Base-by-base conservation (phyloP, 441 rosid genomes). In the Gossypium aridum region DNA sequence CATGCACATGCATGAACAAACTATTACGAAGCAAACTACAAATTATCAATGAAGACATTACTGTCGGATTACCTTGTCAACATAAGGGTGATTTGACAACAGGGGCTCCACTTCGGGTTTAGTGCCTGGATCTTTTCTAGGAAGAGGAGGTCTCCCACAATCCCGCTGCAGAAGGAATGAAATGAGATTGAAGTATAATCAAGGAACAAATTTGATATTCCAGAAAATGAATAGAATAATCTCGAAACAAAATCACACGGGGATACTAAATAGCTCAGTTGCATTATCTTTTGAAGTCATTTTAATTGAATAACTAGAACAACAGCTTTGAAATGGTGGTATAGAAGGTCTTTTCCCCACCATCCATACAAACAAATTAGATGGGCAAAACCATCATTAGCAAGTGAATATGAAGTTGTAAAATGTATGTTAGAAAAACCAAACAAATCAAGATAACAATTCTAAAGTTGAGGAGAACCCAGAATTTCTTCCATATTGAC, bases 101-200 rank as follows among this genome's bases (percentile, higher is more conserved):
- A 96, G 85, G 55, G 96, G 83, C 80, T 92, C 97, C 56, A 91
- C 93, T 83, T 91, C 97, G 20, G 97, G 96, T 78, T 90, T 91
- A 31, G 79, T 76, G 77, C 83, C 97, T 70, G 87, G 90, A 75
- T 91, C 90, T 78, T 86, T 89, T 77, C 91, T 88, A 61, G 99
- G 99, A 80, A 87, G 78, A 68, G 97, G 99, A 71, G 97, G 94
- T 81, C 99, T 87, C 79, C 97, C 89, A 84, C 91, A 85, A 78
- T 92, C 97, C 75, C 97, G 91, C 99, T 96, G 86, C 80, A 77
- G 66, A 81, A 72, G 66, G 64, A 76, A 22, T 14, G 8, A 56
- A 56, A 2, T 19, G 61, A 69, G 80, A 71, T 66, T 13, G 49
- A 68, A n/a, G 60, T 14, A 70, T 28, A 23, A 17, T 26, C 49